Base-by-base conservation (phyloP, 1,284 basidiomycete genomes). In the Tilletia setariae region DNA sequence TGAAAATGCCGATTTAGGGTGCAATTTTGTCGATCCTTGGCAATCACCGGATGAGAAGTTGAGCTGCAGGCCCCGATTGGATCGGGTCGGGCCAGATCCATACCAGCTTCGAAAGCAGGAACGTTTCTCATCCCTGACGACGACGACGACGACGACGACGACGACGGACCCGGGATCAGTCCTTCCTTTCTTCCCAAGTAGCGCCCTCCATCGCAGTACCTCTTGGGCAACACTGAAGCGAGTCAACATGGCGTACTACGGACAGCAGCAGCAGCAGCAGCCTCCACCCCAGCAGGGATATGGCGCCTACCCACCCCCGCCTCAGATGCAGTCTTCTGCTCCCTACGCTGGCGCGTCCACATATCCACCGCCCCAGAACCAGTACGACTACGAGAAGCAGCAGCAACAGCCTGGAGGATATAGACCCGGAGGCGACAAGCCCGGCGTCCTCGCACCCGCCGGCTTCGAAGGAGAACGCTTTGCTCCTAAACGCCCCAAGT, bases 391-490 rank as follows among this genome's bases (percentile, higher is more conserved):
- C 68, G 71, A 76, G 51, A 30, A 68, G 19, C 70, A 71, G 43
- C 67, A 63, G 43, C 59, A 66, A 40, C 30, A 63, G 21, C 42
- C 62, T 3, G 42, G 32, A 13, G 64, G 44, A 53, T 44, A 46
- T 32, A 42, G 46, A 15, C 19, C 21, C 19, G 28, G 72, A 73
- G 49, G 68, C 53, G 76, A 76, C 63, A 51, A 67, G 66, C 75
- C 75, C 64, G 70, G 70, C 63, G 67, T 73, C 2, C 73, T 79
- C 67, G 76, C 76, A 35, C 75, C 76, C 19, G 68, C 77, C 23
- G 76, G 73, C 46, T 78, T 72, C 66, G 61, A 79, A 59, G 78
- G 77, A 30, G 70, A 79, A 44, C 70, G 75, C 35, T 72, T 77
- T 59, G 47, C 71, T 40, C 77, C 77, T 47, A 61, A 53, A 16